Percentiles rank a stretch among this genome's conserved stretches.
These are phyloP conservation scores for Silene conica DNA, from an alignment of 148 eudicot genomes.

Conservation along the genomic window DNA sequence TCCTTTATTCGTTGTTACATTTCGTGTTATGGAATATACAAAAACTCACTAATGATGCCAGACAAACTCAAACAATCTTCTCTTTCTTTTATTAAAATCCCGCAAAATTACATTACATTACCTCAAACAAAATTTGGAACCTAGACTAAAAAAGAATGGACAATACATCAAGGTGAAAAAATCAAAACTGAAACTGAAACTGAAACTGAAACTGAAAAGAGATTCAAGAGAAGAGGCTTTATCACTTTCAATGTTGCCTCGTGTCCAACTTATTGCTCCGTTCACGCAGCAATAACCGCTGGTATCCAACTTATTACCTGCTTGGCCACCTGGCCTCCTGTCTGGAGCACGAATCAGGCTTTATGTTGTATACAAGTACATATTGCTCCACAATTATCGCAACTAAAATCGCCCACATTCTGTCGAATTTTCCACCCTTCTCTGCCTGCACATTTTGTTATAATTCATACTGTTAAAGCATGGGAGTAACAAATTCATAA, in stretches of 20 bases:
- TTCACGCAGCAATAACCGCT: constrained; percentile 29
- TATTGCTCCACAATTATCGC: neutral
- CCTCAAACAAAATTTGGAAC: constrained; percentile 25
- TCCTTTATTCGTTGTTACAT: neutral
- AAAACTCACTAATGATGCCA: neutral
- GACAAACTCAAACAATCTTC: constrained; percentile 12
- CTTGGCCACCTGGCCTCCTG: constrained; percentile 10
- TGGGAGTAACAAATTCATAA: neutral
- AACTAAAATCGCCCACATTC: neutral
- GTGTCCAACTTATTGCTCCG: constrained; percentile 25
- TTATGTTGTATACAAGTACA: constrained; percentile 19
- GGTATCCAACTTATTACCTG: constrained; percentile 28
- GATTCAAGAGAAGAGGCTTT: constrained; percentile 7
- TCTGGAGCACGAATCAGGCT: constrained; percentile 23
- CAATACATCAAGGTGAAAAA: constrained; percentile 1
- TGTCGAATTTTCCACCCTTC: neutral
- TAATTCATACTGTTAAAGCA: neutral
- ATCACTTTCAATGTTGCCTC: constrained; percentile 11
- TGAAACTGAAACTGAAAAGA: neutral
- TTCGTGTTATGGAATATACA: neutral
- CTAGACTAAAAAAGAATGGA: constrained; percentile 22
- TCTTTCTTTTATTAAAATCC: constrained; percentile 3
- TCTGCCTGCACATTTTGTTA: constrained; percentile 16
- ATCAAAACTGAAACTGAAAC: neutral
- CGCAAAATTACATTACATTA: constrained; percentile 22